Percentiles rank a stretch among this genome's conserved stretches.
These are phyloP conservation scores for Dendrostoma leiphaemia DNA, from an alignment of 2,329 filamentous ascomycete genomes.

Conservation along the genomic window DNA sequence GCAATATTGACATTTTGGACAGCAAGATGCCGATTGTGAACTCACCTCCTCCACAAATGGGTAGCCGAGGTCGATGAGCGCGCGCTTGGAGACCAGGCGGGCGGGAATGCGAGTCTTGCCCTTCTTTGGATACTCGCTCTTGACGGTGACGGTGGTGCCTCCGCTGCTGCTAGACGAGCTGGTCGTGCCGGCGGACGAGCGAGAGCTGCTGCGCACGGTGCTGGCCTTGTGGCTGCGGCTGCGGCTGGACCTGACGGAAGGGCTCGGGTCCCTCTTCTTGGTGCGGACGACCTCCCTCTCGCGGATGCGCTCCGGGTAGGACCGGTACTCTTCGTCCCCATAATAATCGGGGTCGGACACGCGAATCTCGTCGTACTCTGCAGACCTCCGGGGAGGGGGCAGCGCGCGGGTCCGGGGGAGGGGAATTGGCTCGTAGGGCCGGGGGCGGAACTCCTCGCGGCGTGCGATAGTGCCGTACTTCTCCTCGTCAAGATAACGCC, in stretches of 20 bases:
- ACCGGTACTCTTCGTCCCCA: slow-evolving; percentile 70
- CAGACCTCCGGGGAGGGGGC: slow-evolving; percentile 59
- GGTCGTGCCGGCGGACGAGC: slow-evolving; percentile 43
- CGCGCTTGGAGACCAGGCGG: slow-evolving; percentile 74
- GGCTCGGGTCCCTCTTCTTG: slow-evolving; percentile 43
- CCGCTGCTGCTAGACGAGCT: slow-evolving; percentile 46
- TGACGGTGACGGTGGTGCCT: slow-evolving; percentile 45
- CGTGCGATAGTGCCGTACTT: slow-evolving; percentile 62
- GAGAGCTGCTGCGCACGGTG: slow-evolving; percentile 35
- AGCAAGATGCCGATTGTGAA: too few species aligned
- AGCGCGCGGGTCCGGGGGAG: slow-evolving; percentile 62
- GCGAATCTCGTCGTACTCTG: slow-evolving; percentile 64
- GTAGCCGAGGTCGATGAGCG: slow-evolving; percentile 81
- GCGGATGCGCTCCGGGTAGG: slow-evolving; percentile 56
- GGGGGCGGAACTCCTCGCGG: slow-evolving; percentile 44
- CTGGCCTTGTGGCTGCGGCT: slow-evolving; percentile 34
- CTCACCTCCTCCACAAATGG: slow-evolving; percentile 82
- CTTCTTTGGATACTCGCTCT: slow-evolving; percentile 70
- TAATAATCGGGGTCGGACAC: slow-evolving; percentile 67
- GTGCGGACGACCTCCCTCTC: slow-evolving; percentile 59
- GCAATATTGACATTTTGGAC: slow-evolving; percentile 18
- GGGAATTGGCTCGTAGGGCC: slow-evolving; percentile 60
- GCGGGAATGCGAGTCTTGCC: slow-evolving; percentile 88
- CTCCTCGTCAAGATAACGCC: slow-evolving; percentile 52
- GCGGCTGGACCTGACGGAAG: slow-evolving; percentile 38